A percentile compares a stretch with the other conserved stretches of the same genome.
These are phyloP conservation scores for Planoprotostelium fungivorum DNA, from an alignment of 78 protist species.

Conservation along the genomic window DNA sequence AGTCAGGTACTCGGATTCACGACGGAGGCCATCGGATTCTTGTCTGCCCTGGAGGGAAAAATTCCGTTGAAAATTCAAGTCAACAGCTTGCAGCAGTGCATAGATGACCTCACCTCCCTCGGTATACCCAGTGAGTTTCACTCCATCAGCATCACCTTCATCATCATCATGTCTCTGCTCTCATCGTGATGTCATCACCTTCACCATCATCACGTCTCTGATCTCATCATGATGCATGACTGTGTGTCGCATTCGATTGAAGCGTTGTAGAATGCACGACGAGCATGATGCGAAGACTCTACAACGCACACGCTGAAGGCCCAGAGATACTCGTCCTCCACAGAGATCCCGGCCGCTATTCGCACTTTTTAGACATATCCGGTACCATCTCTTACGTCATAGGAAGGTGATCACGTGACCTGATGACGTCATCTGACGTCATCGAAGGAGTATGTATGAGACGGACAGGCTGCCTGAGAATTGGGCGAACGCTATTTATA, in stretches of 20 bases:
- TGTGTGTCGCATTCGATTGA: too few relatives aligned
- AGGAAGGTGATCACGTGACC: neutral
- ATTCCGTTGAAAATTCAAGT: neutral
- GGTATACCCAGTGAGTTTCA: conserved; percentile 2
- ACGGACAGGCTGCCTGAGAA: neutral
- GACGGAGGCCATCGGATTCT: conserved; percentile 12
- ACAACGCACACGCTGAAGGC: neutral
- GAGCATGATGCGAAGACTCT: neutral
- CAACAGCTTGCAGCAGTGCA: neutral
- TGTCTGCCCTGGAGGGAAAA: neutral
- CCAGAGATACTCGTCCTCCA: conserved; percentile 2
- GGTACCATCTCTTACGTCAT: neutral
- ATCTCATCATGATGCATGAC: neutral
- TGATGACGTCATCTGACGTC: neutral
- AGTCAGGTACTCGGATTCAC: conserved; percentile 23
- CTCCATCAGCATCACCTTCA: too few relatives aligned
- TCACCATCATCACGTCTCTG: too few relatives aligned
- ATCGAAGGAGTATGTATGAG: conserved; percentile 57
- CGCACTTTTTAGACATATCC: neutral
- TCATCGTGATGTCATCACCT: too few relatives aligned
- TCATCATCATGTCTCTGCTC: too few relatives aligned
- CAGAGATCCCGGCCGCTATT: conserved; percentile 30
- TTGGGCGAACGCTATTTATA: conserved; percentile 18
- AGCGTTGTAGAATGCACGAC: neutral
- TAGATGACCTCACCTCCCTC: neutral